A percentile compares a stretch with the other conserved stretches of the same genome.
Evolutionary conservation across 345 rosid genomes (phyloP).

Genomic region (Clarkia xantiana): DNA sequence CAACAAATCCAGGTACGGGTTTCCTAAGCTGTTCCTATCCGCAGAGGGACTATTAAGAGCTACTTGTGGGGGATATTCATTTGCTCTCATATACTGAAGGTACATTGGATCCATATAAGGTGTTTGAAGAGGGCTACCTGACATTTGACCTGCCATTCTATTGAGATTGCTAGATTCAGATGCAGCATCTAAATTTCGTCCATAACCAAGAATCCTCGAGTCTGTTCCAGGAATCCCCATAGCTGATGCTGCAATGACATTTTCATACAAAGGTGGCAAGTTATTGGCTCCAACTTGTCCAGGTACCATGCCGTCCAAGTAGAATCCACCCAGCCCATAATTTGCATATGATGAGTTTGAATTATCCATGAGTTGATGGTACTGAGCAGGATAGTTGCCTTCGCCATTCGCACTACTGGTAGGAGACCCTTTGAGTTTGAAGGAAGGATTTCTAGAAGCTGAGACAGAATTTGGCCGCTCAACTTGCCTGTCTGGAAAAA

Average conservation of each 20-base stretch:
- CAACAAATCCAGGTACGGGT: slow-evolving; percentile 41
- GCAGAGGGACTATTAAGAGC: slow-evolving; percentile 33
- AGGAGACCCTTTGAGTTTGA: slow-evolving; percentile 55
- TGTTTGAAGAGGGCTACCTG: slow-evolving; percentile 37
- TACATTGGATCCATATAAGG: slow-evolving; percentile 50
- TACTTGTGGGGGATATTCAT: slow-evolving; percentile 37
- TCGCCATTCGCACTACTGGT: slow-evolving; percentile 40
- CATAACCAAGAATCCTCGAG: slow-evolving; percentile 42
- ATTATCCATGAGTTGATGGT: slow-evolving; percentile 33
- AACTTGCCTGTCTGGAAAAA: slow-evolving; percentile 28
- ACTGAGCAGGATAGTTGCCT: slow-evolving; percentile 31
- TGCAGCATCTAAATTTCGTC: slow-evolving; percentile 26
- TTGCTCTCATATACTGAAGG: slow-evolving; percentile 39
- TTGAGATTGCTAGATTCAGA: slow-evolving; percentile 33
- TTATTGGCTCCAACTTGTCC: slow-evolving; percentile 47
- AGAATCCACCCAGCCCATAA: slow-evolving; percentile 35
- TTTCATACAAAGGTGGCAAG: slow-evolving; percentile 52
- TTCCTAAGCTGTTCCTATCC: slow-evolving; percentile 40
- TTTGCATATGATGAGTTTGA: slow-evolving; percentile 29
- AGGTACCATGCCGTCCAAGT: slow-evolving; percentile 44
- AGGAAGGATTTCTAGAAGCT: slow-evolving; percentile 26
- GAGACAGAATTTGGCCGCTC: slow-evolving; percentile 29
- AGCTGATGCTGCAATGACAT: slow-evolving; percentile 52
- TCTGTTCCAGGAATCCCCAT: slow-evolving; percentile 49
- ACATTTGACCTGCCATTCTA: slow-evolving; percentile 29